Percentiles rank a stretch among this genome's conserved stretches.
Evolutionary conservation across 331 rosid genomes (phyloP).

Genomic region (Spiraea crenata): DNA sequence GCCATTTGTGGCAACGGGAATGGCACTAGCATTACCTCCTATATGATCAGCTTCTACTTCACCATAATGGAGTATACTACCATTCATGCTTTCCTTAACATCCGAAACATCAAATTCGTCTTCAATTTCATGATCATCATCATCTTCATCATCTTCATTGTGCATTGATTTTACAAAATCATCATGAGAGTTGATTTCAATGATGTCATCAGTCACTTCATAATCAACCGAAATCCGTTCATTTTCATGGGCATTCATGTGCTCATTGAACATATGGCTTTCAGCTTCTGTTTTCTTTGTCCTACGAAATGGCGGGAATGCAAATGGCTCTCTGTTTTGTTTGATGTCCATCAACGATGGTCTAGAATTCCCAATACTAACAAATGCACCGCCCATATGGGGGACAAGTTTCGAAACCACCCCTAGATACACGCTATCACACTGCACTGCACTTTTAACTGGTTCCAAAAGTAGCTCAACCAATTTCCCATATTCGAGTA

Average conservation of each 20-base stretch:
- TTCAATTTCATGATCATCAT: slow-evolving; percentile 64
- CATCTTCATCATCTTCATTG: slow-evolving; percentile 58
- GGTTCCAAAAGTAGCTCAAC: slow-evolving; percentile 91
- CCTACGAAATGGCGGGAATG: slow-evolving; percentile 82
- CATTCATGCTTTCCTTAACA: slow-evolving; percentile 54
- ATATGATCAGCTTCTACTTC: slow-evolving; percentile 59
- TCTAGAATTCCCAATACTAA: slow-evolving; percentile 76
- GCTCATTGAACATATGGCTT: slow-evolving; percentile 28
- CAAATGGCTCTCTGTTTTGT: slow-evolving; percentile 77
- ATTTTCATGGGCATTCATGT: slow-evolving; percentile 30
- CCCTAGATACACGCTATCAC: slow-evolving; percentile 90
- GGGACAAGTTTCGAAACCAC: slow-evolving; percentile 85
- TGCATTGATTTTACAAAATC: slow-evolving; percentile 43
- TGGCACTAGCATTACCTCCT: slow-evolving; percentile 44
- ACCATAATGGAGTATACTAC: slow-evolving; percentile 50
- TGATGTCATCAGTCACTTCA: slow-evolving; percentile 33
- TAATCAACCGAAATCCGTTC: slow-evolving; percentile 34
- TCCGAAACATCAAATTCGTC: slow-evolving; percentile 73
- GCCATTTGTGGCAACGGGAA: slow-evolving; percentile 42
- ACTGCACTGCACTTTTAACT: slow-evolving; percentile 89
- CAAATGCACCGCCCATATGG: slow-evolving; percentile 96
- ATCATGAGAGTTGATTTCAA: slow-evolving; percentile 43
- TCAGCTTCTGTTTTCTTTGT: slow-evolving; percentile 45
- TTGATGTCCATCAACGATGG: slow-evolving; percentile 82
- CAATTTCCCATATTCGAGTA: slow-evolving; percentile 75